phyloP scores from a whole-genome alignment of 768 basidiomycete species.

The Boletus rufocinnamomeus region DNA sequence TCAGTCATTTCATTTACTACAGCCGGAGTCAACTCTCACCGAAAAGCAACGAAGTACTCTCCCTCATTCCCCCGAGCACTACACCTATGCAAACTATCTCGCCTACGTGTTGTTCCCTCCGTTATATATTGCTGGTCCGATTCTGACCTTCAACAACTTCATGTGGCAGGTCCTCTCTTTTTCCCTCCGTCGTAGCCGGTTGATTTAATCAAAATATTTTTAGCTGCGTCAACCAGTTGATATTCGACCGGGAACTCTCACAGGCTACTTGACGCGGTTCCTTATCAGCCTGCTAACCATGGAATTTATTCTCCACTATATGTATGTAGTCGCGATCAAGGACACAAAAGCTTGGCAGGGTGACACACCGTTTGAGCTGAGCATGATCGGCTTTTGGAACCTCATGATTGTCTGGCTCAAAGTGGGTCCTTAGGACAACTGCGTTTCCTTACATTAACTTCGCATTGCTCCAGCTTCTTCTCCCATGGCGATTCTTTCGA shows the following conservation, averaged over 20 bases:
- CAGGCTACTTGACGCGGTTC: conserved; percentile 73
- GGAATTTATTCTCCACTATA: conserved; percentile 90
- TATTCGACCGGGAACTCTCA: conserved; percentile 42
- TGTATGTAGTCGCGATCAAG: conserved; percentile 98
- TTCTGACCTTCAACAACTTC: conserved; percentile 95
- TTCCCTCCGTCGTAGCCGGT: not conserved
- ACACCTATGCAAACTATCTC: conserved; percentile 72
- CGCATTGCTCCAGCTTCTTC: conserved; percentile 60
- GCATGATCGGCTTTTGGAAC: conserved; percentile 97
- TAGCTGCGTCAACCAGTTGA: conserved; percentile 63
- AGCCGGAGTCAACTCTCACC: conserved; percentile 38
- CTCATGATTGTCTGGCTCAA: conserved; percentile 96
- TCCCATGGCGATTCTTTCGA: conserved; percentile 97
- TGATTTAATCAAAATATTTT: not conserved
- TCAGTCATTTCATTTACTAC: conserved; percentile 5
- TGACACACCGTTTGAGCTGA: conserved; percentile 74
- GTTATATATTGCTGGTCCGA: conserved; percentile 93
- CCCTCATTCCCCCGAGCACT: conserved; percentile 57
- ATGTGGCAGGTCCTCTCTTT: conserved; percentile 75
- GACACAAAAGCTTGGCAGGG: conserved; percentile 82
- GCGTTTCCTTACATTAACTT: not conserved
- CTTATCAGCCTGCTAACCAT: conserved; percentile 72
- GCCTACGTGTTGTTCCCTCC: conserved; percentile 91
- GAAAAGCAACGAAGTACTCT: conserved; percentile 63
- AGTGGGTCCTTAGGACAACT: conserved; percentile 44